These are phyloP conservation scores for Buxus sempervirens DNA, from an alignment of 164 flowering plant species.

Conservation along the genomic window DNA sequence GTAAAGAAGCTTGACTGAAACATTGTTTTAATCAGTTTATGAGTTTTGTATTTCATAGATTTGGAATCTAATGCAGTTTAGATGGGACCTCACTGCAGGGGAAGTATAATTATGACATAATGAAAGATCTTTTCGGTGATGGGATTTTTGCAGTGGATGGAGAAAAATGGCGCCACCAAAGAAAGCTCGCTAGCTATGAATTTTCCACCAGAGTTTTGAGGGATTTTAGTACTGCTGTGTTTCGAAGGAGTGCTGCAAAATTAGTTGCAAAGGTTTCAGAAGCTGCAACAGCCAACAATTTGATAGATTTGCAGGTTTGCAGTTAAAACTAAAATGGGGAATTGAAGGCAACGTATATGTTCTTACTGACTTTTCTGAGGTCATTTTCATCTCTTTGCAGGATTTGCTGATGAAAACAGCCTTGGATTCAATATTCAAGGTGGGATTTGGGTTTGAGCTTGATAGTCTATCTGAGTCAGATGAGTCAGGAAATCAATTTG, in stretches of 20 bases:
- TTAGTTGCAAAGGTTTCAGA: slow-evolving; percentile 35
- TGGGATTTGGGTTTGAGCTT: slow-evolving; percentile 65
- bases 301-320: slow-evolving; percentile 45
- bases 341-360: too few species aligned
- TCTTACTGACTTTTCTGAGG: too few species aligned
- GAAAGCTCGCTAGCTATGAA: slow-evolving; percentile 26
- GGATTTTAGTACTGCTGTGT: slow-evolving; percentile 51
- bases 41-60: not conserved
- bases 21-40: too few species aligned
- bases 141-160: slow-evolving; percentile 64
- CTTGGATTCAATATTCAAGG: slow-evolving; percentile 67
- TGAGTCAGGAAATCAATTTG: slow-evolving; percentile 19
- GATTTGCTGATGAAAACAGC: slow-evolving; percentile 65
- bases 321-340: too few species aligned
- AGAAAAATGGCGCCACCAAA: slow-evolving; percentile 57
- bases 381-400: slow-evolving; percentile 21
- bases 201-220: slow-evolving; percentile 54
- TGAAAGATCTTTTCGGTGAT: slow-evolving; percentile 52
- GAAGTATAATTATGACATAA: slow-evolving; percentile 26
- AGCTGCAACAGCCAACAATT: slow-evolving; percentile 25
- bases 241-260: slow-evolving; percentile 37
- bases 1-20: slow-evolving; percentile 6
- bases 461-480: slow-evolving; percentile 51
- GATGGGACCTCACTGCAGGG: slow-evolving; percentile 29
- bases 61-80: not conserved